These are phyloP conservation scores for Aspergillus thermomutatus DNA, from an alignment of 2,329 filamentous ascomycete species.

Conservation along the genomic window DNA sequence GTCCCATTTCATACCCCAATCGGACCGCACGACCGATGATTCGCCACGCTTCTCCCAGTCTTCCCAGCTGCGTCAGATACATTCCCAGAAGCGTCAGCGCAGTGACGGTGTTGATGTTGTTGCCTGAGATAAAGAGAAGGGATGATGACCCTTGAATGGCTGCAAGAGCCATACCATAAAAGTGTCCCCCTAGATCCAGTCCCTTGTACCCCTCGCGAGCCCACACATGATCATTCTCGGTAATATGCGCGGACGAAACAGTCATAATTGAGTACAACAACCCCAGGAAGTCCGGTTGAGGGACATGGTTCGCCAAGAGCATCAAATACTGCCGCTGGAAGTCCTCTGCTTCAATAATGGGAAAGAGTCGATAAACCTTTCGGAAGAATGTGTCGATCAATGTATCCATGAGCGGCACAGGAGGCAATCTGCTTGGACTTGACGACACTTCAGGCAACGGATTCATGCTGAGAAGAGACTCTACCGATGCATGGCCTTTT, in stretches of 20 bases:
- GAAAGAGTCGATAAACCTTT: conserved; percentile 5
- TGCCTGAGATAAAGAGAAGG: not conserved
- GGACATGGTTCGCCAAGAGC: not conserved
- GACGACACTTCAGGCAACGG: not conserved
- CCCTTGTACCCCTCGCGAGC: not conserved
- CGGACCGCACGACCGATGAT: conserved; percentile 2
- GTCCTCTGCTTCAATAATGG: conserved; percentile 6
- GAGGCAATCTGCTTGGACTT: not conserved
- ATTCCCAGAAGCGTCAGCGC: conserved; percentile 3
- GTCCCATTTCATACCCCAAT: conserved; percentile 4
- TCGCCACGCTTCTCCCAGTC: conserved; percentile 3
- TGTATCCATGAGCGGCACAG: conserved; percentile 4
- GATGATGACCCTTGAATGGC: not conserved
- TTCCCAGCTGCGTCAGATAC: conserved; percentile 2
- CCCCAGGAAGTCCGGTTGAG: not conserved
- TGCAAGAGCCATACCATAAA: conserved; percentile 1
- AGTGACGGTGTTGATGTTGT: conserved; percentile 6
- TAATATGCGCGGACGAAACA: conserved; percentile 1
- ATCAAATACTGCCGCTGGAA: conserved; percentile 5
- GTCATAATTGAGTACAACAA: conserved; percentile 4
- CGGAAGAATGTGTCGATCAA: conserved; percentile 6
- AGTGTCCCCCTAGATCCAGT: conserved; percentile 1
- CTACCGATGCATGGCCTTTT: not conserved
- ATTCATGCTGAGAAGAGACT: not conserved
- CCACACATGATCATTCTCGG: not conserved